Conservation (phyloP, 176 grass and related monocot genomes). For the Carex cristatella region DNA sequence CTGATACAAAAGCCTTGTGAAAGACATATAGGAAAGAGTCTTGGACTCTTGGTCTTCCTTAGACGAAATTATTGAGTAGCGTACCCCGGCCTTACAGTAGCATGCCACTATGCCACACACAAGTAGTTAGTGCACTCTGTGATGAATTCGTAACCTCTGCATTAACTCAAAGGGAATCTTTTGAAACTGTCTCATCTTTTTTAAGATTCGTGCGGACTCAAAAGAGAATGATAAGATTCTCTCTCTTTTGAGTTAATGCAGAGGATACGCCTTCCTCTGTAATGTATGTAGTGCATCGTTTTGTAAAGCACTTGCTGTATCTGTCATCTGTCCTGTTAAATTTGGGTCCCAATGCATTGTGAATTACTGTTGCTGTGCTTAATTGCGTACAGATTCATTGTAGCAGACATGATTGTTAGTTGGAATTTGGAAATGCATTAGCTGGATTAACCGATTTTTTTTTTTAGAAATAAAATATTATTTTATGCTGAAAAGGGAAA, state of each 20-base stretch:
- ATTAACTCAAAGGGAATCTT: no score
- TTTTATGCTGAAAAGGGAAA: no score
- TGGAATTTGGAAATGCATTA: not conserved
- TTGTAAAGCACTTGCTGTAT: not conserved
- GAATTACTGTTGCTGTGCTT: not conserved
- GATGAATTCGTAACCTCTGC: no score
- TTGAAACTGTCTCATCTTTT: no score
- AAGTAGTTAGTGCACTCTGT: not conserved
- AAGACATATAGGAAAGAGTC: not conserved
- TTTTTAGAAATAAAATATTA: no score
- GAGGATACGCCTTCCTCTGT: no score
- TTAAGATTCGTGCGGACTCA: no score
- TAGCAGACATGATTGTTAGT: not conserved
- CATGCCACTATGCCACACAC: not conserved
- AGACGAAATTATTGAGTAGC: slow-evolving; percentile 18
- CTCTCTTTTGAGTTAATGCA: no score
- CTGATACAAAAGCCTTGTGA: slow-evolving; percentile 7
- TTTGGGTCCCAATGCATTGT: slow-evolving; percentile 2
- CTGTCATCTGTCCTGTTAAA: not conserved
- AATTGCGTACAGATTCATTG: not conserved
- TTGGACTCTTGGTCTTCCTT: slow-evolving; percentile 19
- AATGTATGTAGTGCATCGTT: not conserved
- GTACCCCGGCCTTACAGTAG: not conserved
- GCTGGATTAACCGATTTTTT: no score
- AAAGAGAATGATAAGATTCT: no score